A percentile compares a stretch with the other conserved stretches of the same genome.
Evolutionary conservation across 192 early-diverging fungal species (phyloP).

Genomic region (Coemansia guatemalensis): DNA sequence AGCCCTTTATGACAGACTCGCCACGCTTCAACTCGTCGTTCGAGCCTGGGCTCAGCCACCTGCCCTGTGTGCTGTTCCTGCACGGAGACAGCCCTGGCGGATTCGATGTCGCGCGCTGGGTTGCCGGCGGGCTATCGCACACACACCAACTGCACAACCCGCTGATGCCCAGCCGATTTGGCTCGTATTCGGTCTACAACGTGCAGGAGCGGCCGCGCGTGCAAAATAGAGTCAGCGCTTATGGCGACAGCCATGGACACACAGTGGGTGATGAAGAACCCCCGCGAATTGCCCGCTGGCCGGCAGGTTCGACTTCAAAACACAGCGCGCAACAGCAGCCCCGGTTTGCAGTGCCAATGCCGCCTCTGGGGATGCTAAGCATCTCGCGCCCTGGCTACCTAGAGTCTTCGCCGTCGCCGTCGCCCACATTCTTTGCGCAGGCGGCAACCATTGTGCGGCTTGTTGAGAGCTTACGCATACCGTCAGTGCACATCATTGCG

Average conservation of each 20-base stretch:
- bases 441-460: constrained; percentile 39
- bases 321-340: background rate
- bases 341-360: constrained; percentile 25
- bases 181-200: constrained; percentile 43
- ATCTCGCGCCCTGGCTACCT: constrained; percentile 51
- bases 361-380: constrained; percentile 44
- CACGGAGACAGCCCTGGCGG: constrained; percentile 51
- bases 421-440: constrained; percentile 37
- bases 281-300: background rate
- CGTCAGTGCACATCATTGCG: constrained; percentile 40
- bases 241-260: background rate
- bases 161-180: constrained; percentile 49
- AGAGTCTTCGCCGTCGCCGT: constrained; percentile 29
- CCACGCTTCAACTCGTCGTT: constrained; percentile 55
- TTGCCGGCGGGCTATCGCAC: constrained; percentile 50
- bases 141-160: constrained; percentile 46
- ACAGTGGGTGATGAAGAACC: background rate
- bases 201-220: constrained; percentile 19
- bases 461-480: constrained; percentile 46
- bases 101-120: constrained; percentile 56
- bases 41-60: constrained; percentile 48
- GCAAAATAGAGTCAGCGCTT: background rate
- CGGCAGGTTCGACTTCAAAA: background rate
- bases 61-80: constrained; percentile 52
- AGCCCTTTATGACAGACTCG: constrained; percentile 40